Percentiles rank a stretch among this genome's conserved stretches.
phyloP scores from a whole-genome alignment of 257 asterid species.

The Leptodermis oblonga region DNA sequence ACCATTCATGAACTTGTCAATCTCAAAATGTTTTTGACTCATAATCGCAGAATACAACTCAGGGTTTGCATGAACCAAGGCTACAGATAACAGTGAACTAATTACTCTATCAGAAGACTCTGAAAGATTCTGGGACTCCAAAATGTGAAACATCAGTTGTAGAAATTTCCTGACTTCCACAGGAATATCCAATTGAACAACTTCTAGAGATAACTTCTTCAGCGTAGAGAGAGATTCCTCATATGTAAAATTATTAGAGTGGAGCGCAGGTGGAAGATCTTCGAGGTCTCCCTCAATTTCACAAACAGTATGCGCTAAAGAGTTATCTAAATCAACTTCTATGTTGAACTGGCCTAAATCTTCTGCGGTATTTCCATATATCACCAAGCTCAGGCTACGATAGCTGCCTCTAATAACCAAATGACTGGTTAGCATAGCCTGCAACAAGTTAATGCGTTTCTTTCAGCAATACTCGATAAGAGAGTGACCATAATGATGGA shows the following conservation, averaged over 20 bases:
- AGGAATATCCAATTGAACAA: slow-evolving; percentile 47
- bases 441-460: slow-evolving; percentile 27
- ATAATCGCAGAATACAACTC: slow-evolving; percentile 27
- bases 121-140: slow-evolving; percentile 52
- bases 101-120: slow-evolving; percentile 49
- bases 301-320: slow-evolving; percentile 67
- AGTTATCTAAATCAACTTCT: slow-evolving; percentile 82
- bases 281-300: slow-evolving; percentile 82
- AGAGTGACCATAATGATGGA: not conserved
- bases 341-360: slow-evolving; percentile 95
- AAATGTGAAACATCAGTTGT: slow-evolving; percentile 42
- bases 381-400: slow-evolving; percentile 92
- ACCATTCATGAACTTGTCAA: slow-evolving; percentile 24
- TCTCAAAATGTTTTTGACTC: slow-evolving; percentile 28
- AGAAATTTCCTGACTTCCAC: slow-evolving; percentile 52
- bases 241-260: slow-evolving; percentile 47
- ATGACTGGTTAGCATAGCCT: slow-evolving; percentile 91
- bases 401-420: slow-evolving; percentile 96
- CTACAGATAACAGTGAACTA: slow-evolving; percentile 53
- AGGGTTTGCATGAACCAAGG: slow-evolving; percentile 42
- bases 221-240: slow-evolving; percentile 67
- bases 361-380: slow-evolving; percentile 90
- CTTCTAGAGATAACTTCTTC: slow-evolving; percentile 49
- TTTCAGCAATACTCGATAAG: slow-evolving; percentile 13
- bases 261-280: slow-evolving; percentile 90